Evolutionary conservation across 2,329 filamentous ascomycete genomes (phyloP).

Genomic region (Fusarium subtropicale): DNA sequence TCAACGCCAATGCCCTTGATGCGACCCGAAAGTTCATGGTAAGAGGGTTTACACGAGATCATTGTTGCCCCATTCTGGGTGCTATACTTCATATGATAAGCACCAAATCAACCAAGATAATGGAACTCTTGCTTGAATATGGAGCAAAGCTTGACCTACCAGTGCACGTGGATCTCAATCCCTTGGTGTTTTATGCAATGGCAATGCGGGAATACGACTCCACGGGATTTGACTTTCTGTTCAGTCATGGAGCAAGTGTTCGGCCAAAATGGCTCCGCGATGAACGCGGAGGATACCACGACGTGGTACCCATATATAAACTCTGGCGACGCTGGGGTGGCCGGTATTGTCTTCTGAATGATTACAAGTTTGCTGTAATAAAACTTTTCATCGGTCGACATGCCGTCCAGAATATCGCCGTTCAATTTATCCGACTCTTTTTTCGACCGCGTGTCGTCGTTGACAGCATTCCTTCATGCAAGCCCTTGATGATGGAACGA

Average conservation of each 20-base stretch:
- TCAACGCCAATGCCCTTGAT: background rate
- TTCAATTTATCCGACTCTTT: background rate
- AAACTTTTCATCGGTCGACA: background rate
- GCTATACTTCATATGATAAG: background rate
- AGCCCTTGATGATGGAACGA: background rate
- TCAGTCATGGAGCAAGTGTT: background rate
- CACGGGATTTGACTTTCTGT: background rate
- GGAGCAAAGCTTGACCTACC: background rate
- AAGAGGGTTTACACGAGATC: accelerated
- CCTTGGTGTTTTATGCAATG: background rate
- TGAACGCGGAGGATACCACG: background rate
- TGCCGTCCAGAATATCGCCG: background rate
- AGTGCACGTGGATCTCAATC: background rate
- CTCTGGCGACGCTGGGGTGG: background rate
- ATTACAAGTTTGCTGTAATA: background rate
- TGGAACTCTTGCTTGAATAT: background rate
- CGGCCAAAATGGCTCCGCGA: background rate
- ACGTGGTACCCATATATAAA: too few species aligned
- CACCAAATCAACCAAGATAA: background rate
- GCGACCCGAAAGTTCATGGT: background rate
- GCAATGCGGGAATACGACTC: too few species aligned
- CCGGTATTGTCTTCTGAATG: background rate
- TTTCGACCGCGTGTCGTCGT: background rate
- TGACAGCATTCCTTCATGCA: background rate
- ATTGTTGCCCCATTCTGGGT: background rate